Percentiles rank a stretch among this genome's conserved stretches.
phyloP scores from a whole-genome alignment of 2,329 filamentous ascomycete genomes.

The Pseudomassariella vexata region DNA sequence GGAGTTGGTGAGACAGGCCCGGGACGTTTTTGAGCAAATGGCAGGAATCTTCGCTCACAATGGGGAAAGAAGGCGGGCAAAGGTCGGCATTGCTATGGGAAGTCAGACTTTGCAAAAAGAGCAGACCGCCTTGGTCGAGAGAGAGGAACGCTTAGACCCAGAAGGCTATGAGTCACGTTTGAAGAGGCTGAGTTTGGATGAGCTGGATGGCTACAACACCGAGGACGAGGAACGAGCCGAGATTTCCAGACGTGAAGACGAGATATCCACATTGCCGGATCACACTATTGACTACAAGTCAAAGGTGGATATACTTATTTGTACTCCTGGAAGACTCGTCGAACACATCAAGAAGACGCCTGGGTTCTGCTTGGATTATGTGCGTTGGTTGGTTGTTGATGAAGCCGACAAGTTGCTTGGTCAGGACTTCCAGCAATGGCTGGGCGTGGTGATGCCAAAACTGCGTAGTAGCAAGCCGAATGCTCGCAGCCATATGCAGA shows the following conservation, averaged over 20 bases:
- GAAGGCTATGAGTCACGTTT: conserved; percentile 37
- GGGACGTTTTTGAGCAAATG: conserved; percentile 71
- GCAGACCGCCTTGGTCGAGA: conserved; percentile 37
- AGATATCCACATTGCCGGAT: conserved; percentile 38
- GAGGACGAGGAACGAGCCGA: conserved; percentile 22
- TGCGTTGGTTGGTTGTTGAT: conserved; percentile 87
- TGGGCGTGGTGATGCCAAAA: conserved; percentile 63
- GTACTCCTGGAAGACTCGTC: conserved; percentile 85
- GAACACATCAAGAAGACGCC: conserved; percentile 82
- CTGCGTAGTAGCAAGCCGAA: conserved; percentile 43
- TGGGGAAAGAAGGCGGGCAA: conserved; percentile 57
- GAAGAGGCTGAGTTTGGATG: conserved; percentile 35
- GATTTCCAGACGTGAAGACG: conserved; percentile 21
- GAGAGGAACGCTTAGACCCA: conserved; percentile 57
- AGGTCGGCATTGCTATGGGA: conserved; percentile 77
- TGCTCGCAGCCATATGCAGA: conserved; percentile 47
- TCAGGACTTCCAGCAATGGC: conserved; percentile 90
- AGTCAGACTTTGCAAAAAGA: conserved; percentile 68
- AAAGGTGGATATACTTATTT: conserved; percentile 81
- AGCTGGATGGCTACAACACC: conserved; percentile 27
- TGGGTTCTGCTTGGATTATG: conserved; percentile 71
- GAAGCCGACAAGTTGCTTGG: conserved; percentile 90
- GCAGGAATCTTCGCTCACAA: conserved; percentile 52
- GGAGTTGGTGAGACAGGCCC: conserved; percentile 82
- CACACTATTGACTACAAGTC: conserved; percentile 63